phyloP scores from a whole-genome alignment of 208 protist genomes.

The Leishmania tarentolae region DNA sequence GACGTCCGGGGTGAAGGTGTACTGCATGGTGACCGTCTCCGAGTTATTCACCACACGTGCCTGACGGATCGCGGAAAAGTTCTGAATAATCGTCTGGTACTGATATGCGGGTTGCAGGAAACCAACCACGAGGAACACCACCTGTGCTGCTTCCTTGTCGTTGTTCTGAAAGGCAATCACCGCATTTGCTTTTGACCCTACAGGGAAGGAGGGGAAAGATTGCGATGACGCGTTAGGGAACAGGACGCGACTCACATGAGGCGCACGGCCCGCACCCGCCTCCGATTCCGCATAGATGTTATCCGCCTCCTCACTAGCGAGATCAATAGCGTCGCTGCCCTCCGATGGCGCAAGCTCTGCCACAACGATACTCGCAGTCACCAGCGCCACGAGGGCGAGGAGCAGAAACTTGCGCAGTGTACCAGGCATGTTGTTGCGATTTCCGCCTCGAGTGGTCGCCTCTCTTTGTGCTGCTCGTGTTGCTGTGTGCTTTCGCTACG shows the following conservation, averaged over 20 bases:
- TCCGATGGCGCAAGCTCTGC: constrained; percentile 11
- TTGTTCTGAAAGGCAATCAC: constrained; percentile 81
- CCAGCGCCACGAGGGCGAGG: constrained; percentile 19
- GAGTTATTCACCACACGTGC: constrained; percentile 54
- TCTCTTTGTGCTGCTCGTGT: not conserved
- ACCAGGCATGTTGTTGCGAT: constrained; percentile 1
- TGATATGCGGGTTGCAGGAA: constrained; percentile 51
- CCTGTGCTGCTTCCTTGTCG: constrained; percentile 31
- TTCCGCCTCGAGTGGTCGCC: not conserved
- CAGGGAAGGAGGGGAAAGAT: constrained; percentile 47
- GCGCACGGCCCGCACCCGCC: not conserved
- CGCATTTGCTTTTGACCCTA: constrained; percentile 44
- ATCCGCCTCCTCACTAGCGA: constrained; percentile 27
- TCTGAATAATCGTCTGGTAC: constrained; percentile 68
- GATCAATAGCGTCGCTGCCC: not conserved
- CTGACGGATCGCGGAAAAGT: constrained; percentile 89
- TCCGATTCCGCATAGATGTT: constrained; percentile 32
- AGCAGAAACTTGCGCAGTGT: constrained; percentile 22
- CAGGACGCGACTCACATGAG: constrained; percentile 45
- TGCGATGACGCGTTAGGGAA: constrained; percentile 55
- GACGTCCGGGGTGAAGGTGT: constrained; percentile 74
- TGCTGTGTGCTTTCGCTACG: not conserved
- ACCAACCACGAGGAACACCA: constrained; percentile 59
- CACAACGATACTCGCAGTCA: constrained; percentile 22
- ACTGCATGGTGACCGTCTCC: constrained; percentile 81